Percentiles rank a stretch among this genome's conserved stretches.
These are phyloP conservation scores for Hondaea fermentalgiana DNA, from an alignment of 108 stramenopile species.

Conservation along the genomic window DNA sequence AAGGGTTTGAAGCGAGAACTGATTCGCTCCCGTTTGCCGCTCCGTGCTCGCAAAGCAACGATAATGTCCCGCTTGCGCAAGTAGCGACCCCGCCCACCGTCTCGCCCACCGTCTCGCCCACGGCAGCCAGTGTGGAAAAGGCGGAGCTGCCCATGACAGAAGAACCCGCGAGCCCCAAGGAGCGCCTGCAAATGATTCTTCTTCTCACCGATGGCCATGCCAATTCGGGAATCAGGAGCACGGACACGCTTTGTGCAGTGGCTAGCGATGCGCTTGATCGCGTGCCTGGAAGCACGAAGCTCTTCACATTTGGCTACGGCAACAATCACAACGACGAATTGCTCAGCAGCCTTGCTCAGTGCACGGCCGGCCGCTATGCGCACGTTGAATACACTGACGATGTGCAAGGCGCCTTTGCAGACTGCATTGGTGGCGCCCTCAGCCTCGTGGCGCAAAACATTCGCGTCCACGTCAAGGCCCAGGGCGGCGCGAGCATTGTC, in stretches of 20 bases:
- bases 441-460: conserved; percentile 56
- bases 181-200: conserved; percentile 45
- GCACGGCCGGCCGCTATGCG: conserved; percentile 43
- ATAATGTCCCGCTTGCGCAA: no score
- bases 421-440: conserved; percentile 58
- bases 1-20: no score
- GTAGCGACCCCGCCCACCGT: no score
- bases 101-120: no score
- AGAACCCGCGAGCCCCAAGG: conserved; percentile 23
- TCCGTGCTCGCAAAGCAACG: no score
- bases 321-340: conserved; percentile 43
- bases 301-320: conserved; percentile 63
- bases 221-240: conserved; percentile 44
- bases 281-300: background rate
- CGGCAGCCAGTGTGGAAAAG: no score
- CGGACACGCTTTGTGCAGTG: conserved; percentile 18
- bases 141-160: background rate
- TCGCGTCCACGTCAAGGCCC: conserved; percentile 30
- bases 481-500: background rate
- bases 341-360: conserved; percentile 38
- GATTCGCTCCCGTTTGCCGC: no score
- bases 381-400: conserved; percentile 46
- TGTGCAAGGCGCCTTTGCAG: conserved; percentile 56
- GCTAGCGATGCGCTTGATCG: conserved; percentile 10
- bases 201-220: conserved; percentile 62